Percentiles rank a stretch among this genome's conserved stretches.
Evolutionary conservation across 2,329 filamentous ascomycete species (phyloP).

Genomic region (Aspergillus versicolor): DNA sequence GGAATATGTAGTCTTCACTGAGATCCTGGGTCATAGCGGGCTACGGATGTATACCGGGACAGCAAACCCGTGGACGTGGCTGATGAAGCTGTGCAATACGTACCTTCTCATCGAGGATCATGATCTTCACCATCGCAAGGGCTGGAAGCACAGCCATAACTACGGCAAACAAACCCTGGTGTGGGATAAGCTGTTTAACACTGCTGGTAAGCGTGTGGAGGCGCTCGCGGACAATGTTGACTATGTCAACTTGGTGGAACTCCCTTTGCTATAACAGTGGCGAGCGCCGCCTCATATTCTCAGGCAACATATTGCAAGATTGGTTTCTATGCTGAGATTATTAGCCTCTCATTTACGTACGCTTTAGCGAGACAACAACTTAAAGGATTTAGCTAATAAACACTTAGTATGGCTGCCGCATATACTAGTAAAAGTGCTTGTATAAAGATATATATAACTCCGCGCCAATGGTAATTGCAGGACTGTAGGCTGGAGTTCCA

Average conservation of each 20-base stretch:
- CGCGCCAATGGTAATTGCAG: too few relatives aligned
- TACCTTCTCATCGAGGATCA: neutral
- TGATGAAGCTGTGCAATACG: neutral
- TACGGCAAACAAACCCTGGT: neutral
- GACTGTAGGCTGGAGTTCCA: too few relatives aligned
- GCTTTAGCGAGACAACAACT: too few relatives aligned
- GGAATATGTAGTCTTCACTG: slow-evolving; percentile 9
- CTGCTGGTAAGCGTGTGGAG: neutral
- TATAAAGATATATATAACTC: too few relatives aligned
- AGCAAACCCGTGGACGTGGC: neutral
- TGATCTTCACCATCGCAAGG: neutral
- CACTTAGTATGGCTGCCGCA: too few relatives aligned
- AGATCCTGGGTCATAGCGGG: slow-evolving; percentile 14
- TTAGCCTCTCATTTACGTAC: too few relatives aligned
- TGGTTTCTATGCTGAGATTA: too few relatives aligned
- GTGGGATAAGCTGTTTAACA: neutral
- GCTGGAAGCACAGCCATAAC: neutral
- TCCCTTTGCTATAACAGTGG: neutral
- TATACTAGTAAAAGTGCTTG: too few relatives aligned
- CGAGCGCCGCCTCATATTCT: rapidly evolving
- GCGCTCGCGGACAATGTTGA: neutral
- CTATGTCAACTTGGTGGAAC: neutral
- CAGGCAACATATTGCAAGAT: rapidly evolving
- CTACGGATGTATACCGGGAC: neutral
- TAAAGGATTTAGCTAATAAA: too few relatives aligned